Percentiles rank a stretch among this genome's conserved stretches.
Evolutionary conservation across 2,329 filamentous ascomycete genomes (phyloP).

Genomic region (Epichloe gansuensis): DNA sequence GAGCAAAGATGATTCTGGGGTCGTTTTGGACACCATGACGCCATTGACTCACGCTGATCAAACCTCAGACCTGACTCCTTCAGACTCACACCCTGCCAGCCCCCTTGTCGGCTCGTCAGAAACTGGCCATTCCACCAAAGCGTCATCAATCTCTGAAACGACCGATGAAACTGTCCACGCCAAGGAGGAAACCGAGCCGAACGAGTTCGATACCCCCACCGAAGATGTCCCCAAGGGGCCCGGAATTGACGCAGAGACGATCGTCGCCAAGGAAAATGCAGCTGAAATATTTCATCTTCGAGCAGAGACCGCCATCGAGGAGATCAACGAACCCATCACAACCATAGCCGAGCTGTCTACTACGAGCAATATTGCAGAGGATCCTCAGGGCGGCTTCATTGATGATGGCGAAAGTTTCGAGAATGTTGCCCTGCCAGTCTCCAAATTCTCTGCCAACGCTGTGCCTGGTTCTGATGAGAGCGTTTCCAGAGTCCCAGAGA

Average conservation of each 20-base stretch:
- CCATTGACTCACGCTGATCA: conserved; percentile 31
- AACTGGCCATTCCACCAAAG: conserved; percentile 45
- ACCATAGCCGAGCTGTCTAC: background rate
- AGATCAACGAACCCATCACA: background rate
- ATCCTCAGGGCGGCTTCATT: background rate
- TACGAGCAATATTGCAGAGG: background rate
- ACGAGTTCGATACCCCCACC: conserved; percentile 3
- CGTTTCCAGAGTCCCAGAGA: background rate
- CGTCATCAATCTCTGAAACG: conserved; percentile 50
- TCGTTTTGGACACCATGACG: conserved; percentile 35
- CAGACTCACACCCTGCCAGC: conserved; percentile 46
- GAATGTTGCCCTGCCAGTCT: conserved; percentile 8
- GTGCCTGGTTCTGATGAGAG: conserved; percentile 5
- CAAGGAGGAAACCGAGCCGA: conserved; percentile 14
- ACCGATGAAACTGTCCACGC: conserved; percentile 45
- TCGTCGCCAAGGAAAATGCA: background rate
- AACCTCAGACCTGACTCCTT: conserved; percentile 32
- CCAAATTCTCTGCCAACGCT: conserved; percentile 11
- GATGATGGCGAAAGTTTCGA: conserved; percentile 7
- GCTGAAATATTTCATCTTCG: background rate
- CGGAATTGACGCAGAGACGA: background rate
- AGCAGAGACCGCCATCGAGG: background rate
- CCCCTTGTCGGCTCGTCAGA: conserved; percentile 41
- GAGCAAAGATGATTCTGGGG: conserved; percentile 40
- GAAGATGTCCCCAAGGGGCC: background rate